A percentile compares a stretch with the other conserved stretches of the same genome.
phyloP scores from a whole-genome alignment of 228 moss, liverwort and hornwort genomes.

The Sphagnum magellanicum region DNA sequence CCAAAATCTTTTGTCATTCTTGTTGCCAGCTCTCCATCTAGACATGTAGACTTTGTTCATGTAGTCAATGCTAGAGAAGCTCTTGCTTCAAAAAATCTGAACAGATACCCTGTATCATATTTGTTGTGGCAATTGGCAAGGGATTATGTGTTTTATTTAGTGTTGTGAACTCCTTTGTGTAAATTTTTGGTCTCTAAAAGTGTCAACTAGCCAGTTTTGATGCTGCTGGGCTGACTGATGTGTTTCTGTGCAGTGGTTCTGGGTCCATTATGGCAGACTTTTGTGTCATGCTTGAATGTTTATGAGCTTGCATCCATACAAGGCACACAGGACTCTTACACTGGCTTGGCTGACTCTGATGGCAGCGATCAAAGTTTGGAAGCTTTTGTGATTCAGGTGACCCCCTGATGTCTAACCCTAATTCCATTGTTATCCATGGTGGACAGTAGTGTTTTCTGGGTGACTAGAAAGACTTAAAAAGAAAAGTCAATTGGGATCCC shows the following conservation, averaged over 20 bases:
- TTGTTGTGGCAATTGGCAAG: too few species aligned
- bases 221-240: too few species aligned
- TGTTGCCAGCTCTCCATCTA: not conserved
- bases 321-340: conserved; percentile 66
- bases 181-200: too few species aligned
- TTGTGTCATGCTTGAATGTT: conserved; percentile 78
- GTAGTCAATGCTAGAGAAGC: not conserved
- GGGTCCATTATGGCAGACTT: conserved; percentile 84
- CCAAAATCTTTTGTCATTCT: not conserved
- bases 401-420: too few species aligned
- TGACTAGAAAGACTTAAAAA: too few species aligned
- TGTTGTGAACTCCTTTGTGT: too few species aligned
- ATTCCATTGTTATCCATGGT: too few species aligned
- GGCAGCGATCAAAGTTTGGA: conserved; percentile 86
- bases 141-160: too few species aligned
- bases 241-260: conserved; percentile 60
- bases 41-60: too few species aligned
- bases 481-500: too few species aligned
- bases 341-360: conserved; percentile 77
- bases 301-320: conserved; percentile 75
- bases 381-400: conserved; percentile 81
- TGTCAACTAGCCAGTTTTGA: too few species aligned
- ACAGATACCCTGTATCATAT: not conserved
- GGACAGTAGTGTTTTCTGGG: too few species aligned
- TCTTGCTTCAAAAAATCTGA: not conserved